Percentiles rank a stretch among this genome's conserved stretches.
phyloP scores from a whole-genome alignment of 2,329 filamentous ascomycete species.

The Aspergillus fumigatiaffinis region DNA sequence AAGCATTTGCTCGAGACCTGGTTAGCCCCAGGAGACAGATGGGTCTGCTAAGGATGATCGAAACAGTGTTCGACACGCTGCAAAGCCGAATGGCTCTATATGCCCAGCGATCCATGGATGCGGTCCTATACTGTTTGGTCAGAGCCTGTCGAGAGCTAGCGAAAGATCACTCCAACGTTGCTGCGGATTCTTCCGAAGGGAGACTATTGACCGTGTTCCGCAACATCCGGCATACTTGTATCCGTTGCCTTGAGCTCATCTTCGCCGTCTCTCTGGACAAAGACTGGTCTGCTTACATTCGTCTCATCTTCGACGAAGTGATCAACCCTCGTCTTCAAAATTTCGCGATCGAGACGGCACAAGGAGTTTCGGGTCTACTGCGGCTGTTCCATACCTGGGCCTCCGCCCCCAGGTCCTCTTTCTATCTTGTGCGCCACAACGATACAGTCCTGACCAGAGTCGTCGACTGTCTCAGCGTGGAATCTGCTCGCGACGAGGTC shows the following conservation, averaged over 20 bases:
- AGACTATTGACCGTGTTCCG: conserved; percentile 34
- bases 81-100: conserved; percentile 69
- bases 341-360: conserved; percentile 78
- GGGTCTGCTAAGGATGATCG: conserved; percentile 87
- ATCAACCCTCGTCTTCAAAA: conserved; percentile 73
- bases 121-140: conserved; percentile 77
- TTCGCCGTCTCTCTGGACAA: conserved; percentile 69
- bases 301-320: conserved; percentile 67
- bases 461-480: conserved; percentile 66
- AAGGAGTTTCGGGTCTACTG: conserved; percentile 80
- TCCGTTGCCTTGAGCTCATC: conserved; percentile 77
- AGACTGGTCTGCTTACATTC: conserved; percentile 69
- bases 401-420: conserved; percentile 59
- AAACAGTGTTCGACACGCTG: conserved; percentile 79
- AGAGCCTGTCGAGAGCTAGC: conserved; percentile 58
- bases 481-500: conserved; percentile 79
- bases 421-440: conserved; percentile 66
- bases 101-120: conserved; percentile 65
- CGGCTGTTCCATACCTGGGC: conserved; percentile 81
- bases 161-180: conserved; percentile 25
- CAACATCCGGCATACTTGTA: conserved; percentile 55
- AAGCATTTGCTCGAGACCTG: conserved; percentile 55
- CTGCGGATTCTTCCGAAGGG: conserved; percentile 27
- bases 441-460: conserved; percentile 61
- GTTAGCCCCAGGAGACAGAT: conserved; percentile 74